Conservation (phyloP, 2,329 filamentous ascomycete species). For the Achaetomium macrosporum region DNA sequence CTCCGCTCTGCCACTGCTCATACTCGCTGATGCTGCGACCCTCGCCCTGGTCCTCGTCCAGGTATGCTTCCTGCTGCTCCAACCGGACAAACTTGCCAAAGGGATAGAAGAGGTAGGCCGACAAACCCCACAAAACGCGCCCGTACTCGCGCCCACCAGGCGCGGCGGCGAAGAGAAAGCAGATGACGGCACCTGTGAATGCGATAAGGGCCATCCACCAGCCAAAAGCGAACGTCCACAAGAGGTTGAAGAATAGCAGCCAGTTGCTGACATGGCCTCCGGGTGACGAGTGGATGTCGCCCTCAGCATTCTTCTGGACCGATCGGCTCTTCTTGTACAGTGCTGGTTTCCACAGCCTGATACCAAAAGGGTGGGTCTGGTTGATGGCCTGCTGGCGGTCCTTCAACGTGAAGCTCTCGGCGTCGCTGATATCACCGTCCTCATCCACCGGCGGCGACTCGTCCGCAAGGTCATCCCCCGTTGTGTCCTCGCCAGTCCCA, state of each 20-base stretch:
- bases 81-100: conserved; percentile 95
- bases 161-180: conserved; percentile 71
- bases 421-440: conserved; percentile 68
- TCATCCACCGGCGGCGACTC: conserved; percentile 34
- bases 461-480: conserved; percentile 30
- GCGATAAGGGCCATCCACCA: conserved; percentile 89
- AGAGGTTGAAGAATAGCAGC: conserved; percentile 79
- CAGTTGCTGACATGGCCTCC: conserved; percentile 79
- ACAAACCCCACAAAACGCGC: conserved; percentile 73
- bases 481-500: conserved; percentile 29
- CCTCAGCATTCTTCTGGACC: conserved; percentile 92
- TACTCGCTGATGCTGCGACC: conserved; percentile 97
- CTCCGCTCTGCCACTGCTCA: conserved; percentile 97
- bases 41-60: conserved; percentile 91
- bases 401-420: conserved; percentile 95
- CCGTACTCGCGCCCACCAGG: conserved; percentile 83
- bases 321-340: conserved; percentile 97
- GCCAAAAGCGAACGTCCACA: conserved; percentile 88
- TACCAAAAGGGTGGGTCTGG: conserved; percentile 96
- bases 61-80: conserved; percentile 88
- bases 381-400: conserved; percentile 98
- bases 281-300: conserved; percentile 92
- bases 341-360: conserved; percentile 97
- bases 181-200: conserved; percentile 67
- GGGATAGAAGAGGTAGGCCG: conserved; percentile 86